Percentiles rank a stretch among this genome's conserved stretches.
Conservation (phyloP, 2,329 filamentous ascomycete genomes). For the Exophiala bonariae region DNA sequence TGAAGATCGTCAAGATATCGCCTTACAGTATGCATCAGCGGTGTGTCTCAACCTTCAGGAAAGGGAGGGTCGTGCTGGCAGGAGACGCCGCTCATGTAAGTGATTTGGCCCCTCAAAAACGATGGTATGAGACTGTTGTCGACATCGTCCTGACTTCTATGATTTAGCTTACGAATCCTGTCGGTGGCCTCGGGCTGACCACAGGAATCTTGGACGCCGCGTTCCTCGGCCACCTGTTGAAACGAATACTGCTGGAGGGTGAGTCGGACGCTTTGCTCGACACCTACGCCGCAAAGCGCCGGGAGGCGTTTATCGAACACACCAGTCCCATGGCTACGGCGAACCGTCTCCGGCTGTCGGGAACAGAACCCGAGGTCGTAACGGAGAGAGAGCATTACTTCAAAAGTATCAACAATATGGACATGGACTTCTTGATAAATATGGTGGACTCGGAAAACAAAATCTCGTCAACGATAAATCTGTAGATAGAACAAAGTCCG, state of each 20-base stretch:
- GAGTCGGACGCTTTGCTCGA: background rate
- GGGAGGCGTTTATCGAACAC: background rate
- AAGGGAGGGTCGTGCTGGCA: too few species aligned
- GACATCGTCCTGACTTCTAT: background rate
- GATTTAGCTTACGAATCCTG: background rate
- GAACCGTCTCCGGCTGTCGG: constrained; percentile 1
- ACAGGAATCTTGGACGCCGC: background rate
- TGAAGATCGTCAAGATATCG: too few species aligned
- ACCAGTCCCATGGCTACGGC: background rate
- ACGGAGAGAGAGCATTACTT: background rate
- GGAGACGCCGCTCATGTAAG: too few species aligned
- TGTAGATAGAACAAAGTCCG: too few species aligned
- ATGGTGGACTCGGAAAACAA: too few species aligned
- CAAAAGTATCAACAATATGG: background rate
- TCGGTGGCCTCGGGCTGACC: background rate
- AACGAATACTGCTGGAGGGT: background rate
- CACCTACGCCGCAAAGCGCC: background rate
- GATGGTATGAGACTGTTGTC: background rate
- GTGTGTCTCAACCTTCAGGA: too few species aligned
- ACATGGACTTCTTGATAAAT: too few species aligned
- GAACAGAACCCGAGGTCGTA: background rate
- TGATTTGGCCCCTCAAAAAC: too few species aligned
- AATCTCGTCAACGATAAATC: too few species aligned
- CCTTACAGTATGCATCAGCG: too few species aligned
- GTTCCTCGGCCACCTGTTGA: background rate